Conservation (phyloP, 805 yeast genomes). For the Scheffersomyces stipitis region DNA sequence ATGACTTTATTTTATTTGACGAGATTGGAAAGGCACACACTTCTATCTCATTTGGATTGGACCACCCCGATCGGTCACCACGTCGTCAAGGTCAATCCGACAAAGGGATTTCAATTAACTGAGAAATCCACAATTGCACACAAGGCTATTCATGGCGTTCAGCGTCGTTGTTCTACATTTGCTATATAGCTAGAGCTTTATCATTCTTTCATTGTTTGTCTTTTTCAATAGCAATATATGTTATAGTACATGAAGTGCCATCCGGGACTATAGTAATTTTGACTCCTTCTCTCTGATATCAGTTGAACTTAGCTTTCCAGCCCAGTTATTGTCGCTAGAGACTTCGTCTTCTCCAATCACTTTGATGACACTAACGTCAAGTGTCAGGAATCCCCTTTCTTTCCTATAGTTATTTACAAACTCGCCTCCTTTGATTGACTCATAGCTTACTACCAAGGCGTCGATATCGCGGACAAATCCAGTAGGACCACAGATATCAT, state of each 20-base stretch:
- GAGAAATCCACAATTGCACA: background rate
- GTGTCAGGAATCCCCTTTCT: conserved; percentile 51
- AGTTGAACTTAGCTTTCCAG: conserved; percentile 83
- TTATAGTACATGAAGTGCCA: too few species aligned
- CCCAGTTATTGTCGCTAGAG: conserved; percentile 42
- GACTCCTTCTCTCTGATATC: conserved; percentile 68
- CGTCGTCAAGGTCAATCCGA: conserved; percentile 35
- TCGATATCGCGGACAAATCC: conserved; percentile 72
- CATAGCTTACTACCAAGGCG: conserved; percentile 77
- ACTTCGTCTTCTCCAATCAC: conserved; percentile 63
- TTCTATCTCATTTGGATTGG: conserved; percentile 67
- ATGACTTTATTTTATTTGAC: conserved; percentile 55
- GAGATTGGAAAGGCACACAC: conserved; percentile 40
- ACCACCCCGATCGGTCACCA: conserved; percentile 82
- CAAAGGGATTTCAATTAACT: conserved; percentile 44
- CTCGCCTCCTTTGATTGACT: conserved; percentile 73
- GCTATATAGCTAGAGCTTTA: background rate
- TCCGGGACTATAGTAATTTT: too few species aligned
- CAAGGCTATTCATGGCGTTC: too few species aligned
- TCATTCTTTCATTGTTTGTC: too few species aligned
- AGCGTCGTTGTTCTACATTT: background rate
- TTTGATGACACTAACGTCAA: conserved; percentile 37
- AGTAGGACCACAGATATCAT: conserved; percentile 94
- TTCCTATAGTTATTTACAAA: conserved; percentile 65
- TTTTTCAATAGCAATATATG: conserved; percentile 2